phyloP scores from a whole-genome alignment of 805 yeast species.

The Nakazawaea molendinolei region DNA sequence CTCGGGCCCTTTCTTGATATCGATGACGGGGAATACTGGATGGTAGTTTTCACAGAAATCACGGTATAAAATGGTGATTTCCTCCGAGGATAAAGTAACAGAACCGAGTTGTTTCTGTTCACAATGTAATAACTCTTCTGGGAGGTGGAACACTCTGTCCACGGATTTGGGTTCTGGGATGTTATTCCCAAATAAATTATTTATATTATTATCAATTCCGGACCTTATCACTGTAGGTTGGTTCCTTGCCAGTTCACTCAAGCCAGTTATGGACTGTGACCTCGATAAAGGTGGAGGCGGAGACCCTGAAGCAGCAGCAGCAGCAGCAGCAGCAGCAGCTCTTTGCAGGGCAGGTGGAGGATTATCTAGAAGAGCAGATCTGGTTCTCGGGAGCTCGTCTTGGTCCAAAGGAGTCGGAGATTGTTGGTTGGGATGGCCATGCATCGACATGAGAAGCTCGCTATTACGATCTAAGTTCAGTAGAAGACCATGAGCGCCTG shows the following conservation, averaged over 20 bases:
- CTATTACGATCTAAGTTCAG: constrained; percentile 11
- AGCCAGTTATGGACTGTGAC: too few species aligned
- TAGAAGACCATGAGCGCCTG: constrained; percentile 13
- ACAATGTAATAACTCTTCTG: constrained; percentile 39
- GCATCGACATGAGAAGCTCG: constrained; percentile 9
- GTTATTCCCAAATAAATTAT: constrained; percentile 13
- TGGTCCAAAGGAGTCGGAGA: constrained; percentile 2
- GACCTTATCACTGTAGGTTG: constrained; percentile 17
- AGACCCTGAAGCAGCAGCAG: background rate
- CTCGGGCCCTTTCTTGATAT: constrained; percentile 76
- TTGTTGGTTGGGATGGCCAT: constrained; percentile 11
- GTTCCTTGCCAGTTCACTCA: background rate
- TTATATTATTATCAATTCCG: constrained; percentile 13
- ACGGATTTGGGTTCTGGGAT: constrained; percentile 12
- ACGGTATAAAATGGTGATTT: constrained; percentile 53
- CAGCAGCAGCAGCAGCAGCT: background rate
- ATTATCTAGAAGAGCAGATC: constrained; percentile 11
- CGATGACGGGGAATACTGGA: constrained; percentile 82
- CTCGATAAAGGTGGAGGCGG: background rate
- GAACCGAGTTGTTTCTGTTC: constrained; percentile 68
- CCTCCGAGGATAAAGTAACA: constrained; percentile 51
- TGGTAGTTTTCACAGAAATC: constrained; percentile 80
- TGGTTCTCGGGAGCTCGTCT: constrained; percentile 2
- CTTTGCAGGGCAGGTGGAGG: constrained; percentile 7
- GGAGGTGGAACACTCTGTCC: constrained; percentile 15